Conservation (phyloP, 2,329 filamentous ascomycete species). For the Sporothrix luriei region DNA sequence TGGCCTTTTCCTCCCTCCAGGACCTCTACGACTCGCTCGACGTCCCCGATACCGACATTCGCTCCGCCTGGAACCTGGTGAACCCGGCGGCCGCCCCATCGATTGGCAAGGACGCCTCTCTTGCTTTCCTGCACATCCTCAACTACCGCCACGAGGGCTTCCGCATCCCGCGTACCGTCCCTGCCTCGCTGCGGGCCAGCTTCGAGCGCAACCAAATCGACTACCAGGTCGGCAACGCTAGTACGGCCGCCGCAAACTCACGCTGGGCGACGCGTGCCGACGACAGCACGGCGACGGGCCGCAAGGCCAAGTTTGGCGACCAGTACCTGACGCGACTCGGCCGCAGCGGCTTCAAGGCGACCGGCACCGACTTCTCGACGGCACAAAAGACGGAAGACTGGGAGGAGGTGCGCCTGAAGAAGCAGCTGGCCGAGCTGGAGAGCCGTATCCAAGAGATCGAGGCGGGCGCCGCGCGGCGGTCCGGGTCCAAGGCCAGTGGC, state of each 20-base stretch:
- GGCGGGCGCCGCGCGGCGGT: conserved; percentile 64
- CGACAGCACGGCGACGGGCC: conserved; percentile 78
- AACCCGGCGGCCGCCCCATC: conserved; percentile 81
- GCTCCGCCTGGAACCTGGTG: conserved; percentile 94
- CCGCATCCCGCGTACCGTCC: conserved; percentile 88
- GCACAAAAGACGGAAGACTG: conserved; percentile 84
- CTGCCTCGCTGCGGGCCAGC: conserved; percentile 82
- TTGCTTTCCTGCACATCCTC: conserved; percentile 95
- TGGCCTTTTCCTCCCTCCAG: conserved; percentile 74
- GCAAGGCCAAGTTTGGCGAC: conserved; percentile 96
- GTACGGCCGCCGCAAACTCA: conserved; percentile 58
- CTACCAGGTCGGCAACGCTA: conserved; percentile 83
- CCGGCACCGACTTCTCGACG: conserved; percentile 86
- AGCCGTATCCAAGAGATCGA: conserved; percentile 84
- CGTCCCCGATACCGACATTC: conserved; percentile 75
- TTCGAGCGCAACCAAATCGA: conserved; percentile 97
- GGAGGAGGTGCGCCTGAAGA: conserved; percentile 95
- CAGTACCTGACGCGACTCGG: conserved; percentile 92
- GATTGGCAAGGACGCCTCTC: conserved; percentile 91
- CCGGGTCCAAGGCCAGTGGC: conserved; percentile 41
- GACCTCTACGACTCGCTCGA: conserved; percentile 82
- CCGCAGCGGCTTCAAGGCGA: conserved; percentile 75
- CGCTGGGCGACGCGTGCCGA: conserved; percentile 79
- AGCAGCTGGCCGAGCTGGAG: conserved; percentile 87
- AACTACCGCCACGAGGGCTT: conserved; percentile 95